Evolutionary conservation across 108 stramenopile genomes (phyloP).

Genomic region (Skeletonema costatum): DNA sequence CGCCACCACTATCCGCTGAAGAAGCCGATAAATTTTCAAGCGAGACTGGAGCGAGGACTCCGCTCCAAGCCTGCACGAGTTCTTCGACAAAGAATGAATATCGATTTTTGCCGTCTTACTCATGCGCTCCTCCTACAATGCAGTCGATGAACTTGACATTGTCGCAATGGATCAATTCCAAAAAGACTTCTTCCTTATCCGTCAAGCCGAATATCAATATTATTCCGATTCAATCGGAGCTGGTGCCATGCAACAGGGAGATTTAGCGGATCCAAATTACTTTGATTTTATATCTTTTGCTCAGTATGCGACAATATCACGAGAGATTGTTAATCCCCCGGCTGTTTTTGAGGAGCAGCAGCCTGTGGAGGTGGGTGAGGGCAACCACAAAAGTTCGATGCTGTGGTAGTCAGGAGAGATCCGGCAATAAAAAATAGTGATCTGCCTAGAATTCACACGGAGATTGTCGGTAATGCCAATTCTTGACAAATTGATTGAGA

Average conservation of each 20-base stretch:
- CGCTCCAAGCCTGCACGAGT: constrained; percentile 73
- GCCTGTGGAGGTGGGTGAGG: constrained; percentile 56
- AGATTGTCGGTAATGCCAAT: constrained; percentile 65
- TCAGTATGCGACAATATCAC: constrained; percentile 75
- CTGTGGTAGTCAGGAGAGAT: constrained; percentile 68
- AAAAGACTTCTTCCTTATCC: constrained; percentile 81
- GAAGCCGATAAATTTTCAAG: constrained; percentile 66
- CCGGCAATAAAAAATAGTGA: constrained; percentile 53
- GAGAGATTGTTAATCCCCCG: constrained; percentile 69
- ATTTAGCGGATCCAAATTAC: constrained; percentile 84
- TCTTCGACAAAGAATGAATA: constrained; percentile 64
- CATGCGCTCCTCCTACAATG: constrained; percentile 87
- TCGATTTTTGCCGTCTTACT: constrained; percentile 85
- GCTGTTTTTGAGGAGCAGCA: constrained; percentile 80
- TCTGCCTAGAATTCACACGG: constrained; percentile 47
- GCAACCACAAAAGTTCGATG: constrained; percentile 58
- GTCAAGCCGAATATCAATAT: constrained; percentile 71
- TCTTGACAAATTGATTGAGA: constrained; percentile 64
- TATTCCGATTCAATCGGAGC: constrained; percentile 65
- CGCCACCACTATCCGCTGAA: constrained; percentile 66
- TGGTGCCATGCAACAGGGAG: constrained; percentile 78
- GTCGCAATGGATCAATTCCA: constrained; percentile 92
- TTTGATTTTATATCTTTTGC: constrained; percentile 92
- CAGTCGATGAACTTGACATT: constrained; percentile 75
- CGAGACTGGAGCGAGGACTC: constrained; percentile 55